Conservation (phyloP, 257 asterid genomes). For the Cynanchum wilfordii region DNA sequence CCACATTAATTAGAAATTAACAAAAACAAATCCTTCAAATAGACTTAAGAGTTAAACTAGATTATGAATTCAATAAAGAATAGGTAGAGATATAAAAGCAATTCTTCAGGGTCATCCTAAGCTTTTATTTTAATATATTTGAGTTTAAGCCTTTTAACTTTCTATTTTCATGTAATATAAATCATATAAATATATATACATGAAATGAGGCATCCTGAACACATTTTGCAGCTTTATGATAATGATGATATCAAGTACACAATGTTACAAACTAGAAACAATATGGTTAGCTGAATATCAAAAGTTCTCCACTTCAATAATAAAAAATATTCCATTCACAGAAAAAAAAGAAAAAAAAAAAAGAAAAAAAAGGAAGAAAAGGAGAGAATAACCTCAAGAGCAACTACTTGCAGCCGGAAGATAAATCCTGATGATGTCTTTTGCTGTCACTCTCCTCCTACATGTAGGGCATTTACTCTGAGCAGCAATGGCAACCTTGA, state of each 20-base stretch:
- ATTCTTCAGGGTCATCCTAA: no score
- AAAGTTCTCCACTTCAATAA: neutral
- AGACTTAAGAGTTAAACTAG: no score
- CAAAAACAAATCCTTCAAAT: no score
- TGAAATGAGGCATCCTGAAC: constrained; percentile 1
- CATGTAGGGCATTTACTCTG: constrained; percentile 91
- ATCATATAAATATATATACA: no score
- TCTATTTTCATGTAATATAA: no score
- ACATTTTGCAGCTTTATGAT: neutral
- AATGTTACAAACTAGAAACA: neutral
- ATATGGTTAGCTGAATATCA: no score
- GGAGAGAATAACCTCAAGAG: constrained; percentile 34
- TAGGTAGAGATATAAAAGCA: no score
- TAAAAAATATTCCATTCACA: neutral
- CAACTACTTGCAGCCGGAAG: constrained; percentile 61
- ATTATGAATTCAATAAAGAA: no score
- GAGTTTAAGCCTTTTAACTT: no score
- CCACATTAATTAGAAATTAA: no score
- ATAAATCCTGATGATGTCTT: constrained; percentile 68
- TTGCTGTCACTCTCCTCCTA: constrained; percentile 57
- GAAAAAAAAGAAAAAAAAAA: neutral
- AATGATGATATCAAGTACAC: neutral
- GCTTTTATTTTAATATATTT: no score
- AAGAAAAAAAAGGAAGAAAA: neutral
- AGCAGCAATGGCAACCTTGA: constrained; percentile 69